Base-by-base conservation (phyloP, 2,329 filamentous ascomycete species). In the Grosmannia penicillata region DNA sequence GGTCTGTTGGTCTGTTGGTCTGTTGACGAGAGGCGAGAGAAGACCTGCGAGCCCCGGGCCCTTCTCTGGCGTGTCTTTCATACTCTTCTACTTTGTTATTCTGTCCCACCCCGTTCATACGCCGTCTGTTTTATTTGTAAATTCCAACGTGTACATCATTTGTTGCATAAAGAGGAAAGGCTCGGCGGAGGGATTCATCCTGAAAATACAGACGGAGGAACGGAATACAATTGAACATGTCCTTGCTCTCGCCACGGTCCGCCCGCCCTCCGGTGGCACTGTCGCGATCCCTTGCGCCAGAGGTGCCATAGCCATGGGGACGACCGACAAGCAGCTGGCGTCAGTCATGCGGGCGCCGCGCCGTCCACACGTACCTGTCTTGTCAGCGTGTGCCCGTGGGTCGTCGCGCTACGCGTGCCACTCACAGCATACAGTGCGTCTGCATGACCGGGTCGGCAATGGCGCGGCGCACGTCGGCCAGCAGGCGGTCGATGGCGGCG, bases 361-460 rank as follows among this genome's bases (percentile, higher is more conserved):
- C 56, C 17, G 54, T 58, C 50, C 53, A 58, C 21, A 56, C 48
- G 40, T 56, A 53, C 31, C 56, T 59, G 28, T 11, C 8, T 17
- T 26, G 33, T 25, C 21, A 31, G n/a, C 25, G n/a, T n/a, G n/a
- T n/a, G n/a, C n/a, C n/a, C n/a, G n/a, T n/a, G n/a, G n/a, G n/a
- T n/a, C n/a, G n/a, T n/a, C n/a, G n/a, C n/a, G n/a, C n/a, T n/a
- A n/a, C n/a, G n/a, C n/a, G n/a, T n/a, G n/a, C n/a, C n/a, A 73
- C 81, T 71, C 64, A 87, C 82, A 87, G 63, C 46, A 72, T 76
- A 56, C 83, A 84, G 59, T 83, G 93, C 30, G 72, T 74, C 56
- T 77, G 77, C 48, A 77, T 70, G 21, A 21, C 6, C 10, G 42
- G 23, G 24, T 39, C 25, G n/a, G 75, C 77, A 14, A 85, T 74